These are phyloP conservation scores for Exophiala spinifera DNA, from an alignment of 2,329 filamentous ascomycete species.

Conservation along the genomic window DNA sequence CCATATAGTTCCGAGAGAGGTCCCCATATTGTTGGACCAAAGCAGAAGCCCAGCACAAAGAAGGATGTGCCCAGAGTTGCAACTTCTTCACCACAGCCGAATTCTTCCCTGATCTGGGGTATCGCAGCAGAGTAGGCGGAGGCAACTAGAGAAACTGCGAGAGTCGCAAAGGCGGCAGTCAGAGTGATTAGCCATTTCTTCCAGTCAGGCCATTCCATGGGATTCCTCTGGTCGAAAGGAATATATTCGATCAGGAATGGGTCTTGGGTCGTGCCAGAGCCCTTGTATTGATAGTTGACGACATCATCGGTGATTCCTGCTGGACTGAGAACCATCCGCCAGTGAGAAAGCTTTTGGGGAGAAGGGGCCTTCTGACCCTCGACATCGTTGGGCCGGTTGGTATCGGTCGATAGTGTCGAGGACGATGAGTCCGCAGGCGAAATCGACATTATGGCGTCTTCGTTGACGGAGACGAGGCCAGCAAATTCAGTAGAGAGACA, in stretches of 20 bases:
- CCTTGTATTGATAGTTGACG: constrained; percentile 40
- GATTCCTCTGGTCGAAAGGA: constrained; percentile 49
- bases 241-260: constrained; percentile 57
- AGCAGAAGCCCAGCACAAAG: constrained; percentile 52
- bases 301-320: constrained; percentile 28
- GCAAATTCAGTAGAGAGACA: not conserved
- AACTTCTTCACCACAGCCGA: constrained; percentile 47
- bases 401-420: constrained; percentile 5
- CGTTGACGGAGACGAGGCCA: too few relatives aligned
- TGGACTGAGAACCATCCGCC: constrained; percentile 24
- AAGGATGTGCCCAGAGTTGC: constrained; percentile 50
- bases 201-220: constrained; percentile 65
- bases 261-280: constrained; percentile 70
- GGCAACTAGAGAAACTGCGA: constrained; percentile 55
- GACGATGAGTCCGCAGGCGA: constrained; percentile 13
- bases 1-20: constrained; percentile 36
- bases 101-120: constrained; percentile 49
- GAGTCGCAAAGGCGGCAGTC: constrained; percentile 62
- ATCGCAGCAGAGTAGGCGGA: constrained; percentile 60
- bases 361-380: constrained; percentile 14
- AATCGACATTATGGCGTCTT: constrained; percentile 1
- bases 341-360: constrained; percentile 18
- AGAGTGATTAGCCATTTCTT: constrained; percentile 69
- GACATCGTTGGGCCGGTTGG: not conserved
- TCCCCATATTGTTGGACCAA: constrained; percentile 57